Evolutionary conservation across 2,329 filamentous ascomycete genomes (phyloP).

Genomic region (Apiospora sp.): DNA sequence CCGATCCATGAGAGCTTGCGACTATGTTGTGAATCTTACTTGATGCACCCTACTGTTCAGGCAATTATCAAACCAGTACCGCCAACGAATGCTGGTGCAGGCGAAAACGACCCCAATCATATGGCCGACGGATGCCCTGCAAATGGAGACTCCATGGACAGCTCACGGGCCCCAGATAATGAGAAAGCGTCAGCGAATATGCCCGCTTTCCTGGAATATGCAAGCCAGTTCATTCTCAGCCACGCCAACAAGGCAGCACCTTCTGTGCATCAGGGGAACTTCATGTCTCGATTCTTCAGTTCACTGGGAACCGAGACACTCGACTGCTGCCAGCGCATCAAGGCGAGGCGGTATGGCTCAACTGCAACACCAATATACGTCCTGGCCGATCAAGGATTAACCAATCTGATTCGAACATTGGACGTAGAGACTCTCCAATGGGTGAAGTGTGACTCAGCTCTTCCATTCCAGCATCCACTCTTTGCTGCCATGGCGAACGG

Average conservation of each 20-base stretch:
- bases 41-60: neutral
- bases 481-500: neutral
- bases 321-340: slow-evolving; percentile 28
- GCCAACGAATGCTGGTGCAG: neutral
- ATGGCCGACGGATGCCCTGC: neutral
- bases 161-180: neutral
- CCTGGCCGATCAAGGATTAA: slow-evolving; percentile 26
- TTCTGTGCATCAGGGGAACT: slow-evolving; percentile 25
- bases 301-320: slow-evolving; percentile 27
- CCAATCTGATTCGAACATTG: neutral
- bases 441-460: neutral
- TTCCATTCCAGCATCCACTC: neutral
- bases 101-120: neutral
- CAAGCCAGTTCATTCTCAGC: slow-evolving; percentile 22
- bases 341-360: slow-evolving; percentile 24
- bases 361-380: slow-evolving; percentile 30
- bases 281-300: slow-evolving; percentile 25
- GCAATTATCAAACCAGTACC: neutral
- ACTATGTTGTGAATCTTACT: slow-evolving; percentile 37
- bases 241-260: slow-evolving; percentile 30
- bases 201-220: slow-evolving; percentile 31
- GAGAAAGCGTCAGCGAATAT: neutral
- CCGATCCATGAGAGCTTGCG: slow-evolving; percentile 54
- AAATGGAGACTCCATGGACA: neutral
- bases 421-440: neutral